A percentile compares a stretch with the other conserved stretches of the same genome.
These are phyloP conservation scores for Rubus parviflorus DNA, from an alignment of 306 rosid species.

Conservation along the genomic window DNA sequence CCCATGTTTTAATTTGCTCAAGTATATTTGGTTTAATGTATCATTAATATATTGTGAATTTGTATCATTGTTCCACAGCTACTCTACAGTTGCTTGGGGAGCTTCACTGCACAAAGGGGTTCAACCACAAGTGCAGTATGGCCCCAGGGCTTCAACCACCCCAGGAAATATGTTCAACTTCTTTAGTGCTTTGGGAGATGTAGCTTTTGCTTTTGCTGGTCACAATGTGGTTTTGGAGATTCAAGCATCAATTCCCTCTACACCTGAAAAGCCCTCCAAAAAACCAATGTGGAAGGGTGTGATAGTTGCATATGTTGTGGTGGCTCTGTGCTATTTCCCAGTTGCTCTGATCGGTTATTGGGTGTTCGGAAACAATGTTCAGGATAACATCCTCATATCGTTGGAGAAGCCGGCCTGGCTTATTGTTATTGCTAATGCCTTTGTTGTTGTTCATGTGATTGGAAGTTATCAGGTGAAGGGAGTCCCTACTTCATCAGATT, in stretches of 20 bases:
- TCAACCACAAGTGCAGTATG: slow-evolving; percentile 23
- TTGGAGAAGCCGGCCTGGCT: slow-evolving; percentile 42
- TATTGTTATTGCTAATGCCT: slow-evolving; percentile 27
- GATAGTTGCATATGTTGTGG: slow-evolving; percentile 30
- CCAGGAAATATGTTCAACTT: slow-evolving; percentile 33
- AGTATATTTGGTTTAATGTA: background rate
- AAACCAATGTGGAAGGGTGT: slow-evolving; percentile 50
- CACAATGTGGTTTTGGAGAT: slow-evolving; percentile 49
- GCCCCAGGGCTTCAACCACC: slow-evolving; percentile 27
- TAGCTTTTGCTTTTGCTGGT: slow-evolving; percentile 47
- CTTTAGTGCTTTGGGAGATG: slow-evolving; percentile 39
- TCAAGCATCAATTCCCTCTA: slow-evolving; percentile 50
- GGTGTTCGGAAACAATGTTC: slow-evolving; percentile 36
- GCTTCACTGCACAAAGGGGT: slow-evolving; percentile 41
- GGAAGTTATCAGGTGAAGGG: slow-evolving; percentile 41
- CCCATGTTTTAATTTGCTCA: background rate
- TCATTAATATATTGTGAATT: background rate
- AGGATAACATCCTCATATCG: slow-evolving; percentile 40
- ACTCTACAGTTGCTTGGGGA: slow-evolving; percentile 45
- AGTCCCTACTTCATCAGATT: background rate
- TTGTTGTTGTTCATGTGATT: slow-evolving; percentile 48
- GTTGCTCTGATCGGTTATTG: slow-evolving; percentile 40
- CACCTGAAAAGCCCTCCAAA: slow-evolving; percentile 33
- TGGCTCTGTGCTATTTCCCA: slow-evolving; percentile 44
- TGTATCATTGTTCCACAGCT: slow-evolving; percentile 25